These are phyloP conservation scores for Pyrrhoderma noxium DNA, from an alignment of 1,284 basidiomycete species.

Conservation along the genomic window DNA sequence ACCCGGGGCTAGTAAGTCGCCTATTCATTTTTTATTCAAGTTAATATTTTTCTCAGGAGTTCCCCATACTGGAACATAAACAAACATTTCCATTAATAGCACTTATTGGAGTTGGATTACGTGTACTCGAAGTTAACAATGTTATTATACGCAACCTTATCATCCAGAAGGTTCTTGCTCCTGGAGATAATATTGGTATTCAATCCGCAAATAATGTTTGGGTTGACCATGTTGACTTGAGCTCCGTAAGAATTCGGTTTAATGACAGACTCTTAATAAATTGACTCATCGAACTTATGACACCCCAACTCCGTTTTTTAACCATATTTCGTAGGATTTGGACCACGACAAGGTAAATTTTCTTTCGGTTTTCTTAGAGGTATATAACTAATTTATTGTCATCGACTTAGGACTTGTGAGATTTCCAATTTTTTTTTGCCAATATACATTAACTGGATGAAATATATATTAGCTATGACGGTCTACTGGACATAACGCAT, in stretches of 20 bases:
- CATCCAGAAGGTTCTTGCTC: slow-evolving; percentile 42
- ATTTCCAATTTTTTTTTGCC: neutral
- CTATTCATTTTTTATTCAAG: neutral
- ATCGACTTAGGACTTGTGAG: slow-evolving; percentile 15
- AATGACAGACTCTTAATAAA: neutral
- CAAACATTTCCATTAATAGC: too few relatives aligned
- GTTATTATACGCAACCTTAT: slow-evolving; percentile 45
- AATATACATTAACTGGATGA: neutral
- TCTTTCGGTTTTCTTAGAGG: neutral
- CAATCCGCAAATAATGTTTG: slow-evolving; percentile 39
- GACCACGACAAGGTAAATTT: slow-evolving; percentile 36
- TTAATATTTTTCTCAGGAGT: too few relatives aligned
- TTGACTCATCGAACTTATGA: neutral
- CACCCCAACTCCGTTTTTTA: too few relatives aligned
- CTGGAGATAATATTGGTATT: slow-evolving; percentile 38
- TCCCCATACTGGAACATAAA: too few relatives aligned
- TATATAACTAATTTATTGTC: neutral
- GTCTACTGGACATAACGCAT: slow-evolving; percentile 32
- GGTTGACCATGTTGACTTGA: slow-evolving; percentile 39
- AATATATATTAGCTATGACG: slow-evolving; percentile 30
- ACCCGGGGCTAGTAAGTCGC: slow-evolving; percentile 24
- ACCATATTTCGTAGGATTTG: slow-evolving; percentile 32
- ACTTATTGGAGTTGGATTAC: slow-evolving; percentile 35
- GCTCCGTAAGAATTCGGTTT: slow-evolving; percentile 5
- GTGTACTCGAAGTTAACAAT: slow-evolving; percentile 35